Base-by-base conservation (phyloP, 371 early-diverging fungal species). In the Mucor piriformis region DNA sequence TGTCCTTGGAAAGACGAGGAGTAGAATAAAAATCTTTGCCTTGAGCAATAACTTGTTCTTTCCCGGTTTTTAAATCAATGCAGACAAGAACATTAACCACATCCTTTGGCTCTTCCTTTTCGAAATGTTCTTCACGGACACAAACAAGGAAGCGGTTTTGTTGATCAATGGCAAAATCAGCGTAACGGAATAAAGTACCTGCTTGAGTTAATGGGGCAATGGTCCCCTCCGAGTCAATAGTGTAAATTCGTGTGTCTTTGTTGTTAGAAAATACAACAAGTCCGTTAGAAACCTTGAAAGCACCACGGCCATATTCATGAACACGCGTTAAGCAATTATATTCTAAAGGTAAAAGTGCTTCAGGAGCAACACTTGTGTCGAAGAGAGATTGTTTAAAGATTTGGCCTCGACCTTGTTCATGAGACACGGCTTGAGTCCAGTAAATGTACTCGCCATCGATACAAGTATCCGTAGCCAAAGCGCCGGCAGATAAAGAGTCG, bases 241-340 rank as follows among this genome's bases (percentile, higher is more conserved):
- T 73, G 62, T 88, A 89, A 6, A 89, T 59, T 16, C 85, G 82
- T 12, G 62, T 63, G 55, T 86, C 86, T 6, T 24, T 29, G 63
- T 83, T 77, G 66, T 91, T 88, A 33, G 85, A 75, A 58, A 89
- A 91, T 49, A 89, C 72, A 15, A 88, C 58, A 15, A 84, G 55
- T 6, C 84, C 82, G 37, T 74, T 77, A 16, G 77, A 69, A 7
- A 86, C 83, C 0, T 80, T 71, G 49, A 87, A 87, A 6, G 79
- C 72, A 10, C 85, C 86, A 27, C 89, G 87, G 11, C 92, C 92
- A 58, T 92, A 92, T 66, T 90, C 92, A 59, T 92, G 90, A 6
- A 90, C 92, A 11, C 83, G 81, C 0, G 86, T 77, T 13, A 63
- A 54, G 20, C 81, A 81, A 51, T 64, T 69, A 47, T 72, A 81